These are phyloP conservation scores for Picea abies DNA, from an alignment of 83 land plant species.

Conservation along the genomic window DNA sequence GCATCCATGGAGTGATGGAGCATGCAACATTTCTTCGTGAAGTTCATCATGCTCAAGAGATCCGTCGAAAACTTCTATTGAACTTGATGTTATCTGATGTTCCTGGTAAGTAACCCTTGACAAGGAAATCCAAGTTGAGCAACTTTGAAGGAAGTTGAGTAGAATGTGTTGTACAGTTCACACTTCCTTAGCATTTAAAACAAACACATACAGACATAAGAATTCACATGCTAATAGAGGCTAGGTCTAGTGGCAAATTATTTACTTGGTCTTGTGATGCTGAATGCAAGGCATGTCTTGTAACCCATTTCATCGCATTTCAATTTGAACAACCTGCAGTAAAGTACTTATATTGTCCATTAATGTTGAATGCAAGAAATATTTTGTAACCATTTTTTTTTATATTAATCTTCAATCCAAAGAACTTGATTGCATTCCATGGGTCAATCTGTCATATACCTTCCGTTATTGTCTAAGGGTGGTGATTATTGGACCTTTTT, in stretches of 20 bases:
- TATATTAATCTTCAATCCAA: neutral
- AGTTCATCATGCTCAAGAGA: conserved; percentile 63
- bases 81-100: conserved; percentile 69
- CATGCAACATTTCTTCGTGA: conserved; percentile 75
- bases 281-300: conserved; percentile 6
- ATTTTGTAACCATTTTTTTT: neutral
- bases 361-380: neutral
- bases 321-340: neutral
- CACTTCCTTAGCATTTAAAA: neutral
- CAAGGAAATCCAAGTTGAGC: neutral
- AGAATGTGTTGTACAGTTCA: neutral
- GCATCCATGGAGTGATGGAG: conserved; percentile 63
- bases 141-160: neutral
- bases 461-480: neutral
- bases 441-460: neutral
- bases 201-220: neutral
- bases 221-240: neutral
- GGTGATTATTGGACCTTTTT: neutral
- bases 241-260: neutral
- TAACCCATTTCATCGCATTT: neutral
- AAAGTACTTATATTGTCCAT: neutral
- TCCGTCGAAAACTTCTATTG: conserved; percentile 52
- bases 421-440: neutral
- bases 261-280: neutral
- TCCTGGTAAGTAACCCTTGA: conserved; percentile 42